Evolutionary conservation across 805 yeast species (phyloP), one percentile per base, ranked within the genome.

Genomic region (Starmerella tilneyi): DNA sequence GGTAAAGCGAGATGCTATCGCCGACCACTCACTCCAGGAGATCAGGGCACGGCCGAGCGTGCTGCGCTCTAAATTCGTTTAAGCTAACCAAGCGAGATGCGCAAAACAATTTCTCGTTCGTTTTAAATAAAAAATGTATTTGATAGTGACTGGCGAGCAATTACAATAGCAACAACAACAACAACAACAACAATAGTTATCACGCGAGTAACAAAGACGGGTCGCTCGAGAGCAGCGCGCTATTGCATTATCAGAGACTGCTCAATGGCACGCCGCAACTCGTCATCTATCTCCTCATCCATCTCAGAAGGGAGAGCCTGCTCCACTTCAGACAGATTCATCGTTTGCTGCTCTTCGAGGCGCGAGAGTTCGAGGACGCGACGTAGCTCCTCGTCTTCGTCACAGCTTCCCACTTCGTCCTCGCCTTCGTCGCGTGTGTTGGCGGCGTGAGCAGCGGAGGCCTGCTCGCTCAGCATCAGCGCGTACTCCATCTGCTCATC

Each of bases 401-500:
- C 38, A 23, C 6, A 8, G 7, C 7, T 20, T 19, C 12, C 20
- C 1, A 17, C 40, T 15, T 45, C 52, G 23, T 29, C 12, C 24
- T 33, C 36, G 23, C 21, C 36, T 33, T 33, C 36, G n/a, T 33
- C 24, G 36, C 4, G 24, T 8, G 19, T 24, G 16, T 33, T 13
- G 8, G 8, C 31, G 12, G n/a, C 16, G 31, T 11, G 16, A 28
- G 15, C 15, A 11, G 15, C 31, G 28, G 33, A 30, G 5, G 29
- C 41, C 41, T 50, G 49, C 36, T 54, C 53, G 46, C 63, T 58
- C 24, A 62, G 53, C 56, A 59, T 52, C 43, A 60, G 17, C 3
- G 66, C 66, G 38, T 58, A 57, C 26, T 55, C 55, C 24, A 60
- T 27, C 43, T 59, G 62, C 35, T 62, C 66, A 15, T 58, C 61